A percentile compares a stretch with the other conserved stretches of the same genome.
Conservation (phyloP, 345 rosid species). For the Raphanus sativus region DNA sequence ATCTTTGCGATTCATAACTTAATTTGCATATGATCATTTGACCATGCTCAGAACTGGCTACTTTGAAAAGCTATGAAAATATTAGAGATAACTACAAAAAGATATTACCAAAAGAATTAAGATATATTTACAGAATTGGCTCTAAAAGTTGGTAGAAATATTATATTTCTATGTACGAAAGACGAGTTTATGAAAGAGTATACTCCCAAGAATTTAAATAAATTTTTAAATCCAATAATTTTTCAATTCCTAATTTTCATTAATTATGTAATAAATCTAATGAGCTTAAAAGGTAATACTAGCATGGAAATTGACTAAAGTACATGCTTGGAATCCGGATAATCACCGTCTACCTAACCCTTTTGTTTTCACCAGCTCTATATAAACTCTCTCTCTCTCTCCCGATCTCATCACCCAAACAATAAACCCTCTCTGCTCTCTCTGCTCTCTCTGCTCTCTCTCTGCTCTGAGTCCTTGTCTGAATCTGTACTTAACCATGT, state of each 20-base stretch:
- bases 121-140: neutral
- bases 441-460: neutral
- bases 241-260: neutral
- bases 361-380: constrained; percentile 29
- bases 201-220: too few relatives aligned
- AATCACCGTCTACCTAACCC: constrained; percentile 6
- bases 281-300: neutral
- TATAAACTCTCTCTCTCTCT: constrained; percentile 18
- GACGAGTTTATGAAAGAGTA: neutral
- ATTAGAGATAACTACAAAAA: neutral
- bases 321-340: neutral
- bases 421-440: neutral
- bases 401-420: constrained; percentile 22
- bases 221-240: neutral
- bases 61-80: neutral
- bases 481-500: constrained; percentile 35
- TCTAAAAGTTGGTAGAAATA: neutral
- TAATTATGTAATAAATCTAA: neutral
- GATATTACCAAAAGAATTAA: neutral
- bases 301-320: neutral
- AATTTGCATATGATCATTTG: neutral
- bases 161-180: neutral
- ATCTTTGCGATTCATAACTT: neutral
- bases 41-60: neutral
- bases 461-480: constrained; percentile 9